Evolutionary conservation across 192 early-diverging fungal genomes (phyloP).

Genomic region (Spinellus fusiger): DNA sequence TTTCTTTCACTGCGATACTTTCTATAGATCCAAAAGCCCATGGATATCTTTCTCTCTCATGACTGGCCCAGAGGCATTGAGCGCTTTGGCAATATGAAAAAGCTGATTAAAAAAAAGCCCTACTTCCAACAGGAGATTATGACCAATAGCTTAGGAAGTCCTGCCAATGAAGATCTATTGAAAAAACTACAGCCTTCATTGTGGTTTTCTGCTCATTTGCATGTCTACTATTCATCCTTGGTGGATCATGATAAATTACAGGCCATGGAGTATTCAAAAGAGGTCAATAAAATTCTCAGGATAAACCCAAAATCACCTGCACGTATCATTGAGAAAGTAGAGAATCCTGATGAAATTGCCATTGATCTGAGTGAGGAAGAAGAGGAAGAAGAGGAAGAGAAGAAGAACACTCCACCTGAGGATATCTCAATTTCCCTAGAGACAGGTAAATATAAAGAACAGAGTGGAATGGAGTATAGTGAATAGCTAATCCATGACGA

Average conservation of each 20-base stretch:
- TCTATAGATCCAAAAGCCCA: slow-evolving; percentile 57
- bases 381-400: neutral
- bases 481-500: no score
- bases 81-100: slow-evolving; percentile 60
- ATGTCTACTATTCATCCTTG: slow-evolving; percentile 81
- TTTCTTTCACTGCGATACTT: slow-evolving; percentile 1
- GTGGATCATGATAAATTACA: slow-evolving; percentile 41
- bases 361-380: slow-evolving; percentile 36
- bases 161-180: slow-evolving; percentile 66
- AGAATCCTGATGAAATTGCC: slow-evolving; percentile 50
- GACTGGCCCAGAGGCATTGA: slow-evolving; percentile 94
- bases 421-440: no score
- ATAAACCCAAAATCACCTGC: neutral
- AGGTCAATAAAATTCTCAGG: slow-evolving; percentile 23
- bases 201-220: slow-evolving; percentile 97
- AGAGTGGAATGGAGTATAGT: no score
- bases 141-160: slow-evolving; percentile 69
- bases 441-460: neutral
- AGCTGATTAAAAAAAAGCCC: slow-evolving; percentile 62
- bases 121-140: slow-evolving; percentile 71
- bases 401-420: neutral
- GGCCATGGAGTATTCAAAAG: slow-evolving; percentile 14
- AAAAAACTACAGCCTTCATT: slow-evolving; percentile 69
- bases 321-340: no score
- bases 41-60: slow-evolving; percentile 92